These are phyloP conservation scores for Carnegiea gigantea DNA, from an alignment of 179 eudicot species.

Conservation along the genomic window DNA sequence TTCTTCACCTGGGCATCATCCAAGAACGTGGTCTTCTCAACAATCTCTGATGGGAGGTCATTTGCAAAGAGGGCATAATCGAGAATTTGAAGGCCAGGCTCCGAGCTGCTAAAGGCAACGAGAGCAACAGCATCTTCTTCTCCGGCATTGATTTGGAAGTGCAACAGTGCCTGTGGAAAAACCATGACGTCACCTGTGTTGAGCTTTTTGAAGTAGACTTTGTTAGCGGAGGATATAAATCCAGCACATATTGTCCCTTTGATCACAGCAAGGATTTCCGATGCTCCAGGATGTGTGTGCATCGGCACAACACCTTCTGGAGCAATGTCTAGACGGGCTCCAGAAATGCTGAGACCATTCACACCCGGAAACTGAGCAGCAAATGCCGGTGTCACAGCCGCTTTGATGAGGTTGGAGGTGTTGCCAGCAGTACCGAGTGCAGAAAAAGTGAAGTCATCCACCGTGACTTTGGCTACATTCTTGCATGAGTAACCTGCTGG, in stretches of 20 bases:
- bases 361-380: conserved; percentile 60
- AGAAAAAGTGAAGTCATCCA: conserved; percentile 48
- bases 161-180: conserved; percentile 67
- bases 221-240: conserved; percentile 47
- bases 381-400: conserved; percentile 68
- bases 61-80: conserved; percentile 61
- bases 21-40: conserved; percentile 53
- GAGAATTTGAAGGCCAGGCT: conserved; percentile 64
- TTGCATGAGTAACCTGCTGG: conserved; percentile 72
- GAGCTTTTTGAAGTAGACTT: conserved; percentile 46
- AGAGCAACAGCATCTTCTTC: conserved; percentile 38
- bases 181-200: conserved; percentile 59
- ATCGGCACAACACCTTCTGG: conserved; percentile 63
- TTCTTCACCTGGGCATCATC: conserved; percentile 47
- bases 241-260: conserved; percentile 53
- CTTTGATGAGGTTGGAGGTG: conserved; percentile 55
- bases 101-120: conserved; percentile 45
- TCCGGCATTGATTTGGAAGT: conserved; percentile 59
- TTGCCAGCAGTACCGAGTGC: conserved; percentile 49
- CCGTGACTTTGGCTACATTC: conserved; percentile 39
- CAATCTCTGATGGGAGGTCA: conserved; percentile 40
- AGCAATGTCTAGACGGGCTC: conserved; percentile 59
- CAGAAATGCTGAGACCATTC: conserved; percentile 65
- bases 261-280: conserved; percentile 48
- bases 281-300: conserved; percentile 78